Base-by-base conservation (phyloP, 2,329 filamentous ascomycete genomes). In the Purpureocillium lavendulum region DNA sequence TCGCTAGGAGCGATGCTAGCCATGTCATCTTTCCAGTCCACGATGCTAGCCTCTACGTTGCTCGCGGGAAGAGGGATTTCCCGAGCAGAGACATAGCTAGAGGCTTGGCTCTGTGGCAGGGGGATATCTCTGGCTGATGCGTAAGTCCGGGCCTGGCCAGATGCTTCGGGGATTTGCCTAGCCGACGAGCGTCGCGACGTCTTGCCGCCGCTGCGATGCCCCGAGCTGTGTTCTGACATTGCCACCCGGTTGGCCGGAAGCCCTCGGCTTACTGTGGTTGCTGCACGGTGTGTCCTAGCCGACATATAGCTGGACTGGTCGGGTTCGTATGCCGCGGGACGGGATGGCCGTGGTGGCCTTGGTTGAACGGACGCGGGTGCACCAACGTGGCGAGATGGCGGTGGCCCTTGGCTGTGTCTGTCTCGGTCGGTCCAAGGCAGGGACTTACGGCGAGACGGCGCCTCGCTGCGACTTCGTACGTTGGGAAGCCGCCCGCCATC, bases 1-100 rank as follows among this genome's bases (percentile, higher is more conserved):
- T 81, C 77, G 49, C 69, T 72, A 2, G 77, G 77, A 33, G 69
- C 73, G 29, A 81, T 61, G 48, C 73, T 78, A 36, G 64, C 67
- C 38, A 60, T 57, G 46, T 77, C 73, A 30, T 71, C 67, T 9
- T 71, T 66, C 55, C 62, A 65, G 31, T 57, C 53, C 8, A 58
- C 59, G 30, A 63, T 56, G 37, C 64, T 65, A 41, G 60, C 64
- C 10, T 67, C 66, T 4, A 58, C 55, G 3, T 56, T 56, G 40
- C 68, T 71, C 16, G 52, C 50, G 1, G 70, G 66, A 17, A 68
- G 52, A n/a, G 62, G 54, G 13, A 65, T 50, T 16, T 62, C 46
- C 18, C 57, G 58, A 9, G 65, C 55, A 3, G 55, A 55, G 11
- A 53, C 45, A 31, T 52, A 48, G 24, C 50, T 60, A 10, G 39